A percentile compares a stretch with the other conserved stretches of the same genome.
Evolutionary conservation across 1,284 basidiomycete species (phyloP).

Genomic region (Singerocomus inundabilis): DNA sequence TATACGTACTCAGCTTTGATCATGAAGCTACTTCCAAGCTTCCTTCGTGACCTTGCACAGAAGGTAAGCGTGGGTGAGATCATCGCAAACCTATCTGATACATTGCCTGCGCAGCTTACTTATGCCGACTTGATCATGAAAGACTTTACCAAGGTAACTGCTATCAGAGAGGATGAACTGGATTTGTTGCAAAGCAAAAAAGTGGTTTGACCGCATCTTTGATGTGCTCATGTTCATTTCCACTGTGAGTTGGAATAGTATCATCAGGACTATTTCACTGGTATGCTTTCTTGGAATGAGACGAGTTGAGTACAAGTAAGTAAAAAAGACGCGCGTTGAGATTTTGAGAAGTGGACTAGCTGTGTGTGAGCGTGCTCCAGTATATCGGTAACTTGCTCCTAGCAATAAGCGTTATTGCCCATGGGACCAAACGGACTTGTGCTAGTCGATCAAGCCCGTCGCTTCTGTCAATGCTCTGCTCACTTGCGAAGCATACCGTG

Average conservation of each 20-base stretch:
- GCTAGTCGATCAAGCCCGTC: not conserved
- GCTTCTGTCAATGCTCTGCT: not conserved
- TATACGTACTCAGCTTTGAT: conserved; percentile 61
- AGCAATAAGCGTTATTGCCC: not conserved
- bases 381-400: not conserved
- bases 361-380: not conserved
- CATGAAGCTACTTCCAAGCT: conserved; percentile 63
- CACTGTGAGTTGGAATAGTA: not conserved
- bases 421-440: too few relatives aligned
- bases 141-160: conserved; percentile 48
- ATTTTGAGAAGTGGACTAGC: not conserved
- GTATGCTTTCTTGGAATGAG: not conserved
- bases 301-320: not conserved
- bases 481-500: not conserved
- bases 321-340: not conserved
- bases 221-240: not conserved
- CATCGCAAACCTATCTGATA: conserved; percentile 11
- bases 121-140: conserved; percentile 46
- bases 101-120: conserved; percentile 37
- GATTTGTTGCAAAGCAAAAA: conserved; percentile 14
- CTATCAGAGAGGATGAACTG: conserved; percentile 43
- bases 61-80: conserved; percentile 48
- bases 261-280: not conserved
- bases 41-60: conserved; percentile 66
- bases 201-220: conserved; percentile 7